Base-by-base conservation (phyloP, 2,329 filamentous ascomycete genomes). In the Fusarium proliferatum region DNA sequence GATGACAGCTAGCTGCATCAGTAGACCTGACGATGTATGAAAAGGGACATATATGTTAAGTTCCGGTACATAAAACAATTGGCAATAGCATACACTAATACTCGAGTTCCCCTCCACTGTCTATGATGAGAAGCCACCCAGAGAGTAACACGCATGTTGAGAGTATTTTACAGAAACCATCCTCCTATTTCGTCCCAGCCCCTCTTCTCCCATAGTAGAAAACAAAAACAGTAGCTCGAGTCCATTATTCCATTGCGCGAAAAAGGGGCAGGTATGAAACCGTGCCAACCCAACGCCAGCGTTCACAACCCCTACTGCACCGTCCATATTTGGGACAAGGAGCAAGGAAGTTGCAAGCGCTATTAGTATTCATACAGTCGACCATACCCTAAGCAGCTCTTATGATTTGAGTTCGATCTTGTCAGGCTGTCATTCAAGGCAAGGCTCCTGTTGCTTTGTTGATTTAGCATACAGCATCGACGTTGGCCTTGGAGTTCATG, bases 401-500 rank as follows among this genome's bases (percentile, higher is more conserved):
- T 77, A 76, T 71, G 71, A 72, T 76, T 79, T 79, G 76, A 79
- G 69, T 80, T 38, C 78, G 73, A 78, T 76, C 70, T 84, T 85
- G 83, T 81, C 83, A 75, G 78, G 79, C 79, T 78, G 77, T 72
- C 67, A 73, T 55, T 73, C 64, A 58, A 55, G 45, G 65, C 65
- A 72, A 48, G 72, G 23, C 23, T 28, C 11, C 30, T 67, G 30
- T 43, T 57, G 49, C 33, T 26, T 66, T 36, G 34, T 39, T 49
- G 26, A 39, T 71, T 76, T 77, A 77, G 45, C 93, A 95, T 69
- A 77, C 82, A 78, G 88, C 88, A 79, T 91, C 89, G 78, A 90
- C 85, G 69, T 85, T 85, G 43, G 93, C 93, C 88, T 96, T 97
- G 68, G 96, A 97, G 93, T 98, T 99, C 97, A 99, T 99, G 82